phyloP scores from a whole-genome alignment of 306 rosid genomes.

The Sicyos edulis region DNA sequence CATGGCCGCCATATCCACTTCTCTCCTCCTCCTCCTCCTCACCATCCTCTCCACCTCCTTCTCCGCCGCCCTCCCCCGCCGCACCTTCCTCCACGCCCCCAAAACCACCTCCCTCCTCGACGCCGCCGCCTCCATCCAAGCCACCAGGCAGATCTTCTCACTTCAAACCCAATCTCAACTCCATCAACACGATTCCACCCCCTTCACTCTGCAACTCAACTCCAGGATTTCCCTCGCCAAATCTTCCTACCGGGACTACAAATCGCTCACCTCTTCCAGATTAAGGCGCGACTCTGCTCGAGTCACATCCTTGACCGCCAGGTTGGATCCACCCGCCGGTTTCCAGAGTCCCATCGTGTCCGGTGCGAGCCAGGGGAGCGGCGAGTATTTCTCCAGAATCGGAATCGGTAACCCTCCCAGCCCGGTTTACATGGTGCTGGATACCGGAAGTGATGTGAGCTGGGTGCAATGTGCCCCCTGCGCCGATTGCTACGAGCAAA shows the following conservation, averaged over 20 bases:
- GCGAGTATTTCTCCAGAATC: constrained; percentile 83
- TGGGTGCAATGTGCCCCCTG: constrained; percentile 95
- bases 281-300: constrained; percentile 78
- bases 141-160: constrained; percentile 23
- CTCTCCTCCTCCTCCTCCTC: constrained; percentile 23
- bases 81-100: constrained; percentile 22
- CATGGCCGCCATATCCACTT: too few relatives aligned
- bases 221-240: constrained; percentile 48
- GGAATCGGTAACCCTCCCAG: constrained; percentile 77
- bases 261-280: constrained; percentile 43
- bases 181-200: background rate
- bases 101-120: constrained; percentile 50
- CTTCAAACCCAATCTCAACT: constrained; percentile 8
- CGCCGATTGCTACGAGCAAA: constrained; percentile 74
- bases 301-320: constrained; percentile 45
- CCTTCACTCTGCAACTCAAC: constrained; percentile 36
- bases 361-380: constrained; percentile 90
- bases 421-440: constrained; percentile 64
- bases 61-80: constrained; percentile 24
- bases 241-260: constrained; percentile 37
- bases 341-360: constrained; percentile 53
- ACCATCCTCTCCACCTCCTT: constrained; percentile 23
- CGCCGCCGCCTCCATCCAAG: constrained; percentile 40
- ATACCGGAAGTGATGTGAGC: constrained; percentile 94
- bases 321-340: constrained; percentile 42